A percentile compares a stretch with the other conserved stretches of the same genome.
These are phyloP conservation scores for Globisporangium middletonii DNA, from an alignment of 352 stramenopile species.

Conservation along the genomic window DNA sequence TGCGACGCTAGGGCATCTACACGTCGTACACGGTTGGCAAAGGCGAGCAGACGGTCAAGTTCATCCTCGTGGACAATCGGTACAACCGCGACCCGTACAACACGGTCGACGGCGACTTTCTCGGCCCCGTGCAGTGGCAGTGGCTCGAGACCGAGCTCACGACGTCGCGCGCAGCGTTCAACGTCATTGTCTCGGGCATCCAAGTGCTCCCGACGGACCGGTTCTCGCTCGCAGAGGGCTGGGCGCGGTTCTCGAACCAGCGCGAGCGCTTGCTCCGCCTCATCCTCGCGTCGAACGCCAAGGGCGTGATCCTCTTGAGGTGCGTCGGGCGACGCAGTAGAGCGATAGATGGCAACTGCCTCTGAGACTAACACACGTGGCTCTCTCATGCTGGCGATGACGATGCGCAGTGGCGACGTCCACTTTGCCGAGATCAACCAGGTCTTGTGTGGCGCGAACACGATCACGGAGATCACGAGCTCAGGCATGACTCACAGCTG, in stretches of 20 bases:
- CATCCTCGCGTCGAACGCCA: constrained; percentile 77
- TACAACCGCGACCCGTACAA: constrained; percentile 81
- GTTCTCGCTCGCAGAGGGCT: constrained; percentile 85
- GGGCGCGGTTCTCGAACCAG: constrained; percentile 82
- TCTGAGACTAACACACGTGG: background rate
- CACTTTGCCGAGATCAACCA: constrained; percentile 92
- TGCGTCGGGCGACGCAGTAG: constrained; percentile 4
- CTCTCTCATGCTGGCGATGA: background rate
- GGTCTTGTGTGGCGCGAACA: constrained; percentile 78
- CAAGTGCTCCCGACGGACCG: constrained; percentile 83
- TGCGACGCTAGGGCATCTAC: constrained; percentile 62
- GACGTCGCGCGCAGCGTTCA: constrained; percentile 81
- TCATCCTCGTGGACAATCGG: constrained; percentile 85
- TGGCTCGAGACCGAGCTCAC: constrained; percentile 83
- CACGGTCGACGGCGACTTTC: constrained; percentile 53
- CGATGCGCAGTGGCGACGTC: constrained; percentile 76
- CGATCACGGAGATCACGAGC: constrained; percentile 86
- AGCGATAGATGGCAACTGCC: background rate
- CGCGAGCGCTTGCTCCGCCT: constrained; percentile 80
- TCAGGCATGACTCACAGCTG: constrained; percentile 94
- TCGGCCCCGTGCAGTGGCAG: constrained; percentile 74
- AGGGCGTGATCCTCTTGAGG: constrained; percentile 86
- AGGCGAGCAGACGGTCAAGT: constrained; percentile 70
- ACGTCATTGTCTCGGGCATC: constrained; percentile 91
- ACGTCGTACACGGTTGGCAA: constrained; percentile 69